Base-by-base conservation (phyloP, 2,329 filamentous ascomycete species). In the Zymoseptoria passerinii region DNA sequence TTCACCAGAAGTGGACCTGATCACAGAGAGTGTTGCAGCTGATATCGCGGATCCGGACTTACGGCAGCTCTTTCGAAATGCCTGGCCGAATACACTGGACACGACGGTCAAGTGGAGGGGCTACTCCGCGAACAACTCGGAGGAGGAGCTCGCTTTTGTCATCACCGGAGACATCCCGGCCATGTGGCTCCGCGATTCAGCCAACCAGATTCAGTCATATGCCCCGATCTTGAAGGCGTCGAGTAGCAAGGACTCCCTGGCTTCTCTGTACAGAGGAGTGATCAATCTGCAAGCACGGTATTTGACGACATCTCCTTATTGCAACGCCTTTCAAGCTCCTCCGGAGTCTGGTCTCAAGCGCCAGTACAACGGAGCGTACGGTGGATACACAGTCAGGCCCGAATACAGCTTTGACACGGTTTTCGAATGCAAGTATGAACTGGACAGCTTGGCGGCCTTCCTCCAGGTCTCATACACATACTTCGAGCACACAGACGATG, bases 31-130 rank as follows among this genome's bases (percentile, higher is more conserved):
- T 4, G 69, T 74, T 13, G 52, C 48, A 7, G 58, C 52, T 2
- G 53, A 60, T 9, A 77, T 78, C 59, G 68, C 68, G 27, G 76
- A 78, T 61, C 74, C 74, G 0, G 87, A 90, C 69, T 77, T 90
- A n/a, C 84, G 81, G 69, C 80, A 84, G 2, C 77, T 90, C 10
- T 90, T 90, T 67, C 74, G 83, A 64, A 90, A 90, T 69, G 78
- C 60, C 4, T 61, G 54, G 20, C 60, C 92, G 2, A 95, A 92
- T 61, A 92, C 89, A 0, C 83, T 94, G 3, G 91, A 96, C 69
- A 96, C 91, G 0, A 96, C 91, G 0, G 83, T 96, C 63, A 85
- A 88, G 68, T 95, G 92, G 81, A 90, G 95, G 71, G 87, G 87
- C 7, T 83, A 87, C 61, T 86, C 78, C 2, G 63, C n/a, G 18